A percentile compares a stretch with the other conserved stretches of the same genome.
Evolutionary conservation across 208 protist genomes (phyloP).

Genomic region (Plasmodiophora brassicae): DNA sequence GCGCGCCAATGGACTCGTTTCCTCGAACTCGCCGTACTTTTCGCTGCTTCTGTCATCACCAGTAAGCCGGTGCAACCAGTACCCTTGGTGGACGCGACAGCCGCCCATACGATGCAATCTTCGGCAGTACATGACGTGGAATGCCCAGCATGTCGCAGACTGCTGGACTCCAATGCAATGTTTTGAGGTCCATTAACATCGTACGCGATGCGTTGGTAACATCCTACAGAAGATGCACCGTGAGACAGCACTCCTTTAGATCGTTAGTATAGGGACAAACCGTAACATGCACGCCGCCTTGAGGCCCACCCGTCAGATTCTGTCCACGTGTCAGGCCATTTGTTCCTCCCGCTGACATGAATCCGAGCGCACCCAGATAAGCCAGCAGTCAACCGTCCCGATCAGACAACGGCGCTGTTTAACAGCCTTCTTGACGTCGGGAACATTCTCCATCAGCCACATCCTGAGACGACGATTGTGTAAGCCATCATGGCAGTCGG

Average conservation of each 20-base stretch:
- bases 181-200: slow-evolving; percentile 92
- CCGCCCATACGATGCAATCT: slow-evolving; percentile 68
- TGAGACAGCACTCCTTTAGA: background rate
- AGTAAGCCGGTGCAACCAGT: background rate
- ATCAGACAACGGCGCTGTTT: slow-evolving; percentile 70
- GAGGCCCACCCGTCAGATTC: background rate
- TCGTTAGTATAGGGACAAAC: background rate
- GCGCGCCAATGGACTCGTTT: slow-evolving; percentile 43
- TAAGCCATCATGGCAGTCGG: background rate
- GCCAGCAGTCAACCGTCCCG: slow-evolving; percentile 93
- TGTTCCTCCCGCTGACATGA: too few species aligned
- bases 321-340: too few species aligned
- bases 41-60: background rate
- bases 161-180: slow-evolving; percentile 80
- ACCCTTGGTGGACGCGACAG: slow-evolving; percentile 50
- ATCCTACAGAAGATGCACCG: too few species aligned
- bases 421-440: slow-evolving; percentile 55
- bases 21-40: background rate
- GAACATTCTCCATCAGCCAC: slow-evolving; percentile 91
- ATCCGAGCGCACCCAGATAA: slow-evolving; percentile 88
- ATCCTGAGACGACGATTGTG: slow-evolving; percentile 20
- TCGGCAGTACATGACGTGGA: slow-evolving; percentile 73
- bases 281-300: background rate
- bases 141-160: slow-evolving; percentile 72
- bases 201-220: slow-evolving; percentile 68